Percentiles rank a stretch among this genome's conserved stretches.
Conservation (phyloP, 148 eudicot genomes). For the Euryodendron excelsum region DNA sequence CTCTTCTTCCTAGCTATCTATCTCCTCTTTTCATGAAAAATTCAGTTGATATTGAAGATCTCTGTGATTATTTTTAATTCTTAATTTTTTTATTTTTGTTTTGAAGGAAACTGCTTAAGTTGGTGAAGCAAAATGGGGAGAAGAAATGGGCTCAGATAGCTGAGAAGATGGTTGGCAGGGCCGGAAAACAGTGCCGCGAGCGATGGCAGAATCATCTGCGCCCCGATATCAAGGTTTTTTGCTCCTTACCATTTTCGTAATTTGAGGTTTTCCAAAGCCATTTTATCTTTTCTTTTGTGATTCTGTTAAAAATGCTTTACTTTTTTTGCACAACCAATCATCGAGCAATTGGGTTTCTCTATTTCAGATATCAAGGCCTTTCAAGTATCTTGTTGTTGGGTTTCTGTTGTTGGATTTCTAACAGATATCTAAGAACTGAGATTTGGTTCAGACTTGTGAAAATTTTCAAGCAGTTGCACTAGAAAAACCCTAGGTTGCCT, state of each 20-base stretch:
- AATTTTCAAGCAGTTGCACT: not conserved
- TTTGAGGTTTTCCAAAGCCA: not conserved
- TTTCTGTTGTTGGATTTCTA: not conserved
- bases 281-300: not conserved
- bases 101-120: constrained; percentile 41
- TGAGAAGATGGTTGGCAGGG: constrained; percentile 44
- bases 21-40: not conserved
- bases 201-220: constrained; percentile 84
- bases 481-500: not conserved
- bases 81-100: not conserved
- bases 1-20: not conserved
- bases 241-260: not conserved
- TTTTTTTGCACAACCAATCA: not conserved
- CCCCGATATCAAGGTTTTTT: constrained; percentile 63
- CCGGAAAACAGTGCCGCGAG: constrained; percentile 87
- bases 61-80: not conserved
- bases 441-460: not conserved
- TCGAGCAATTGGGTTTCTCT: not conserved
- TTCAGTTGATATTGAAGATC: not conserved
- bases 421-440: constrained; percentile 9
- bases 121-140: constrained; percentile 50
- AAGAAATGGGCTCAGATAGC: constrained; percentile 66
- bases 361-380: not conserved
- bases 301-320: not conserved
- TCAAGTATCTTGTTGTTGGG: not conserved